A percentile compares a stretch with the other conserved stretches of the same genome.
These are phyloP conservation scores for Neophaeococcomyces aloes DNA, from an alignment of 2,329 filamentous ascomycete genomes.

Conservation along the genomic window DNA sequence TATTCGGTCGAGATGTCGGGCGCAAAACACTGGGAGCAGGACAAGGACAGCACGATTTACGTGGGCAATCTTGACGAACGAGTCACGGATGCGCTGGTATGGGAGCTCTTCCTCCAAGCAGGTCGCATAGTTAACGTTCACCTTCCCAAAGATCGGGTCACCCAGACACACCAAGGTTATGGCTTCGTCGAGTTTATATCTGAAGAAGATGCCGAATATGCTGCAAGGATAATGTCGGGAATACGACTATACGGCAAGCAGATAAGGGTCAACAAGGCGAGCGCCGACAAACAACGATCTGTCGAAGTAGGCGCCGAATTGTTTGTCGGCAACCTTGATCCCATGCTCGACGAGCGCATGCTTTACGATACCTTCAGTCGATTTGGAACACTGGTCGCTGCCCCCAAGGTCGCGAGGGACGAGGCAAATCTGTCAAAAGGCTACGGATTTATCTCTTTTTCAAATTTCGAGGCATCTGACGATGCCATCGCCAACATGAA, in stretches of 20 bases:
- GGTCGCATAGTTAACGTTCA: constrained; percentile 97
- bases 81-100: constrained; percentile 77
- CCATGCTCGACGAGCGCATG: constrained; percentile 89
- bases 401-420: constrained; percentile 82
- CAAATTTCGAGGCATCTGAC: constrained; percentile 87
- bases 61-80: constrained; percentile 98
- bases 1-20: constrained; percentile 45
- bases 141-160: constrained; percentile 94
- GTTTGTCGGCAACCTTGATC: constrained; percentile 90
- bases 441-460: constrained; percentile 90
- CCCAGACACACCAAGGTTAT: constrained; percentile 92
- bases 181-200: constrained; percentile 98
- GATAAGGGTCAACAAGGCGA: constrained; percentile 88
- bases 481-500: constrained; percentile 87
- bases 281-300: constrained; percentile 86
- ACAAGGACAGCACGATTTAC: constrained; percentile 96
- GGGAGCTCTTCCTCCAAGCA: constrained; percentile 97
- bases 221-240: constrained; percentile 91
- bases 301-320: constrained; percentile 93
- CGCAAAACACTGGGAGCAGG: constrained; percentile 83
- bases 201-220: constrained; percentile 92
- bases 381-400: constrained; percentile 72
- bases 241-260: constrained; percentile 88
- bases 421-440: constrained; percentile 83
- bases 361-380: constrained; percentile 91